Percentiles rank a stretch among this genome's conserved stretches.
Conservation (phyloP, 495 filamentous ascomycete genomes). For the Chaetomium fimeti region DNA sequence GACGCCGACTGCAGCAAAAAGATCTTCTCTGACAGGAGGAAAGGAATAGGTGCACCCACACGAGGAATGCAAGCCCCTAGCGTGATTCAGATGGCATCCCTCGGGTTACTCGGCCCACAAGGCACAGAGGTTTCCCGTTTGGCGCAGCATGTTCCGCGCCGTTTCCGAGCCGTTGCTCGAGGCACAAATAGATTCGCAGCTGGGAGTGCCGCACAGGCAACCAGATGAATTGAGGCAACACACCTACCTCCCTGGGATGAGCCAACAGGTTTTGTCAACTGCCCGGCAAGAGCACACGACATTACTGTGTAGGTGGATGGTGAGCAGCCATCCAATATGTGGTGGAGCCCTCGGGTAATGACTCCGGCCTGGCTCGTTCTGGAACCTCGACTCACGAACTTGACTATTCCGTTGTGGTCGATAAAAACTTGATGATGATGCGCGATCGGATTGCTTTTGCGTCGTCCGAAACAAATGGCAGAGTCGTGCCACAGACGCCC, state of each 20-base stretch:
- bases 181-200: neutral
- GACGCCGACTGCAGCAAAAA: neutral
- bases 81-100: slow-evolving; percentile 6
- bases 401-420: neutral
- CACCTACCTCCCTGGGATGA: neutral
- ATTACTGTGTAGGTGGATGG: neutral
- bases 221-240: neutral
- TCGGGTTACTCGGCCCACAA: neutral
- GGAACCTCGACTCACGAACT: neutral
- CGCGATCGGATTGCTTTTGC: slow-evolving; percentile 1
- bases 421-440: neutral
- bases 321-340: neutral
- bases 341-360: slow-evolving; percentile 7
- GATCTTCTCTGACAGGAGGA: neutral
- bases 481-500: slow-evolving; percentile 8
- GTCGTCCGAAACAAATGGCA: slow-evolving; percentile 17
- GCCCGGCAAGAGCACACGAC: neutral
- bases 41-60: neutral
- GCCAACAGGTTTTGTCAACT: neutral
- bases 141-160: slow-evolving; percentile 5
- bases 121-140: neutral
- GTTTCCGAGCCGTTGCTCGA: neutral
- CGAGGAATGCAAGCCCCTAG: neutral
- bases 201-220: slow-evolving; percentile 3
- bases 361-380: slow-evolving; percentile 2